Conservation (phyloP, 1,284 basidiomycete genomes). For the Papiliotrema fonsecae region DNA sequence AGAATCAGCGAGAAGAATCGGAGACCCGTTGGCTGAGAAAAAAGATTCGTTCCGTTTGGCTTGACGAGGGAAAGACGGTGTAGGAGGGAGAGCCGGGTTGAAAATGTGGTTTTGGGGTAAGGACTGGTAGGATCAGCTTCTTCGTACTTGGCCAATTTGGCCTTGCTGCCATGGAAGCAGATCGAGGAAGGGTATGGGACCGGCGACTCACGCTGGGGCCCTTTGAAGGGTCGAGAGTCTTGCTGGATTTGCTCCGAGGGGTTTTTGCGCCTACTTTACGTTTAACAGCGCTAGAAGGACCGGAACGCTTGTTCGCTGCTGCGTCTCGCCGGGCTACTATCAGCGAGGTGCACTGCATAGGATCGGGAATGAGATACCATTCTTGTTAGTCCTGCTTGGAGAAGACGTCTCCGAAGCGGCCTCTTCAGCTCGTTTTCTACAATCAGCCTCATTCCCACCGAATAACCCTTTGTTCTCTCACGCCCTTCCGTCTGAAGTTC, state of each 20-base stretch:
- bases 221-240: no score
- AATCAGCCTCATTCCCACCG: neutral
- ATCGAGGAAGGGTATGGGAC: neutral
- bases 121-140: no score
- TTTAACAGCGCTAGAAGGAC: neutral
- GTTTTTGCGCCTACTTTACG: constrained; percentile 1
- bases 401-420: constrained; percentile 1
- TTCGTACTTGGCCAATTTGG: neutral
- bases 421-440: constrained; percentile 11
- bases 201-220: neutral
- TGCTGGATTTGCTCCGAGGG: neutral
- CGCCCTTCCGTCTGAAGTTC: no score
- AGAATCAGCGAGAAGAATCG: constrained; percentile 10
- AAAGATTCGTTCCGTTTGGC: constrained; percentile 30
- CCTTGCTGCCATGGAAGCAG: neutral
- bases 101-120: constrained; percentile 44
- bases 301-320: neutral
- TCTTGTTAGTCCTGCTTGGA: constrained; percentile 7
- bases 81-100: constrained; percentile 38
- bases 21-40: constrained; percentile 34
- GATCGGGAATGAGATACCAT: no score
- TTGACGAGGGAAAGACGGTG: constrained; percentile 30
- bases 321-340: neutral
- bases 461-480: no score
- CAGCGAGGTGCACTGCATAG: no score